Percentiles rank a stretch among this genome's conserved stretches.
These are phyloP conservation scores for Kazachstania africana DNA, from an alignment of 805 yeast species.

Conservation along the genomic window DNA sequence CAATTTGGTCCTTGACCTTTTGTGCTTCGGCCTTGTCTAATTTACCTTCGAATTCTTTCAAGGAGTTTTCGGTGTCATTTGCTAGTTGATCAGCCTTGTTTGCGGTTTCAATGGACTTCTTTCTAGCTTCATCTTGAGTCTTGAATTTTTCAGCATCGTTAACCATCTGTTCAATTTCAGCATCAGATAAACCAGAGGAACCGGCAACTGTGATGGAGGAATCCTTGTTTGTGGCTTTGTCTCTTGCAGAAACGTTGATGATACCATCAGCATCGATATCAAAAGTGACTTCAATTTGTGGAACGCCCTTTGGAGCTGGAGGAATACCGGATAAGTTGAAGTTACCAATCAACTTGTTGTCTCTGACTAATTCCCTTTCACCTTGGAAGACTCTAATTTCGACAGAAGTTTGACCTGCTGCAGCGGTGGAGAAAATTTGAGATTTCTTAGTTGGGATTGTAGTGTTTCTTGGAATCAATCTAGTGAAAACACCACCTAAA, in stretches of 20 bases:
- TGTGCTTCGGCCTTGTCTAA: conserved; percentile 38
- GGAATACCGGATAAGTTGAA: conserved; percentile 91
- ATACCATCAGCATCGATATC: conserved; percentile 97
- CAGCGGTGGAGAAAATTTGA: conserved; percentile 92
- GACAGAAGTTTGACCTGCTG: conserved; percentile 92
- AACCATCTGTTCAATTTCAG: conserved; percentile 86
- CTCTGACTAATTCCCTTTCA: conserved; percentile 96
- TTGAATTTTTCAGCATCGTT: conserved; percentile 82
- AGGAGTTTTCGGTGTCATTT: conserved; percentile 80
- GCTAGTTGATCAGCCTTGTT: conserved; percentile 68
- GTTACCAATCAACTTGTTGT: conserved; percentile 95
- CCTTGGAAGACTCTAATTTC: conserved; percentile 98
- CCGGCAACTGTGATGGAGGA: conserved; percentile 95
- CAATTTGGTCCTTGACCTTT: conserved; percentile 38
- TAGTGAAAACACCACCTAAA: conserved; percentile 94
- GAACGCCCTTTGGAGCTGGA: conserved; percentile 70
- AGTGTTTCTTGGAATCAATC: conserved; percentile 79
- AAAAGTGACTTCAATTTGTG: conserved; percentile 79
- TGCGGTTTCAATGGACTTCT: conserved; percentile 71
- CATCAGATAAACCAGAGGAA: conserved; percentile 81
- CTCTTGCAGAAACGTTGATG: conserved; percentile 89
- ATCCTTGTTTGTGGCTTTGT: conserved; percentile 86
- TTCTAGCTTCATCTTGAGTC: conserved; percentile 78
- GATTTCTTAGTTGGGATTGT: conserved; percentile 95
- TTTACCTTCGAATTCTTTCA: conserved; percentile 59